These are phyloP conservation scores for Podospora pseudoanserina DNA, from an alignment of 495 filamentous ascomycete species.

Conservation along the genomic window DNA sequence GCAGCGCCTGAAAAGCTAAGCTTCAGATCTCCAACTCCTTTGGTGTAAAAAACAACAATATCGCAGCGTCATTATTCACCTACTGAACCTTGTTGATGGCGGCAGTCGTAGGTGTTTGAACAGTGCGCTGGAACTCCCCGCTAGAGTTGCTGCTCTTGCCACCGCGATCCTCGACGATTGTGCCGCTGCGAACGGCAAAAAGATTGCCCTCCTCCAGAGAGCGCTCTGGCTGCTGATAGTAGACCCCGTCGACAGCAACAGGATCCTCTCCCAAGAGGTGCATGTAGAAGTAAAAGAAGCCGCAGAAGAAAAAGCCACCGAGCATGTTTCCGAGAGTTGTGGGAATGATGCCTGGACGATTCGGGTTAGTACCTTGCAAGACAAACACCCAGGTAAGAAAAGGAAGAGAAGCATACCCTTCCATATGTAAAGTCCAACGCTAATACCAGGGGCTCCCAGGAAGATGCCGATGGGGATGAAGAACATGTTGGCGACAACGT, in stretches of 20 bases:
- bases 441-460: conserved; percentile 46
- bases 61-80: neutral
- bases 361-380: neutral
- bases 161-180: neutral
- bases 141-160: conserved; percentile 10
- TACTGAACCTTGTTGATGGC: conserved; percentile 6
- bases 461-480: conserved; percentile 59
- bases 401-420: conserved; percentile 37
- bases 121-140: conserved; percentile 5
- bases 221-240: conserved; percentile 12
- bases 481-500: conserved; percentile 65
- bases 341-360: conserved; percentile 48
- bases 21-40: neutral
- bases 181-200: conserved; percentile 8
- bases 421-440: conserved; percentile 58
- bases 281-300: conserved; percentile 52
- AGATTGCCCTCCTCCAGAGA: conserved; percentile 12
- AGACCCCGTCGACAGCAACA: conserved; percentile 23
- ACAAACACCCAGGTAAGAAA: neutral
- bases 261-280: conserved; percentile 33
- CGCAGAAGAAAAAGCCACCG: conserved; percentile 52
- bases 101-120: neutral
- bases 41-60: neutral
- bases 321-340: conserved; percentile 56
- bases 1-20: neutral